Conservation (phyloP, 176 grass and related monocot genomes). For the Otatea glauca region DNA sequence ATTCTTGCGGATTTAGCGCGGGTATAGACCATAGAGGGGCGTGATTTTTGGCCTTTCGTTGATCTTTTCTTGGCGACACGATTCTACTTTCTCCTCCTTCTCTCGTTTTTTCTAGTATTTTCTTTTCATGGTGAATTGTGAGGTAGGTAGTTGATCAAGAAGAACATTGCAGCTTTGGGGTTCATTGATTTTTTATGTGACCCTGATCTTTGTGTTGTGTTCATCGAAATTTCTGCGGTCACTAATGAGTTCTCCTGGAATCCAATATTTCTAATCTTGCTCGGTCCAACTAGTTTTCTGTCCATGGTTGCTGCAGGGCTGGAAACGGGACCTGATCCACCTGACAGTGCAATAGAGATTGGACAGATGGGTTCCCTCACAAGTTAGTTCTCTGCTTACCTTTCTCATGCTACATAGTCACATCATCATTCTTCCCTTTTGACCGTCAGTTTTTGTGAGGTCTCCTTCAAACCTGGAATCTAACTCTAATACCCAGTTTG, state of each 20-base stretch:
- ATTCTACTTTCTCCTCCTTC: background rate
- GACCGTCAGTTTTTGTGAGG: background rate
- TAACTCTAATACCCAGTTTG: background rate
- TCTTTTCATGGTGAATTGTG: too few relatives aligned
- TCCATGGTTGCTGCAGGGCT: slow-evolving; percentile 9
- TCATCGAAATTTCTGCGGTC: background rate
- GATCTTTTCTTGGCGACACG: background rate
- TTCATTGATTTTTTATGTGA: background rate
- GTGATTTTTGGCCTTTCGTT: background rate
- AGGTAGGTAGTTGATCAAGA: background rate
- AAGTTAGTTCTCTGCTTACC: slow-evolving; percentile 35
- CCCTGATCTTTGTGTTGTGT: background rate
- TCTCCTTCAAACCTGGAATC: background rate
- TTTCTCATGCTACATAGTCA: background rate
- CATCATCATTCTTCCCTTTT: background rate
- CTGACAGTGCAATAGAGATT: background rate
- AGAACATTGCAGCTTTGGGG: background rate
- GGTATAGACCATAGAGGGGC: background rate
- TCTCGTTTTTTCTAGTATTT: background rate
- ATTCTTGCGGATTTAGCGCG: background rate
- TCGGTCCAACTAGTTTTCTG: background rate
- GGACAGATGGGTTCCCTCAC: slow-evolving; percentile 47
- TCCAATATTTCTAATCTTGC: background rate
- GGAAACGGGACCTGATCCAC: background rate
- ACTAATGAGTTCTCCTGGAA: background rate